A percentile compares a stretch with the other conserved stretches of the same genome.
These are phyloP conservation scores for Nothophaeocryptopus gaeumannii DNA, from an alignment of 2,329 filamentous ascomycete species.

Conservation along the genomic window DNA sequence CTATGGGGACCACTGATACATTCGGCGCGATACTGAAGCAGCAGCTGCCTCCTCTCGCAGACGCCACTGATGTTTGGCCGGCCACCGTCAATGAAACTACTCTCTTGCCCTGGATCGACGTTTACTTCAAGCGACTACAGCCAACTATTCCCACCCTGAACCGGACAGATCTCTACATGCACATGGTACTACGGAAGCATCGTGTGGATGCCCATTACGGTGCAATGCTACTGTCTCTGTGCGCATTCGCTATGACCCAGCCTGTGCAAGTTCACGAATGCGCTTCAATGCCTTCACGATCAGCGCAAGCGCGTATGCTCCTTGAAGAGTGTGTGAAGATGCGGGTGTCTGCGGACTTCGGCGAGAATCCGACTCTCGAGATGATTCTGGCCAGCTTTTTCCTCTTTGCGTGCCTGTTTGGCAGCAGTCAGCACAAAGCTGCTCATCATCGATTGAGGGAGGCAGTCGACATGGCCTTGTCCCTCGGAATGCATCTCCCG, in stretches of 20 bases:
- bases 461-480: conserved; percentile 40
- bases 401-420: conserved; percentile 33
- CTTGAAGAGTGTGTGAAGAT: conserved; percentile 46
- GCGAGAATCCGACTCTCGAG: conserved; percentile 30
- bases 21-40: conserved; percentile 30
- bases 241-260: conserved; percentile 45
- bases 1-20: conserved; percentile 33
- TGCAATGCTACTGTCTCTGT: conserved; percentile 43
- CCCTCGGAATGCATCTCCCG: conserved; percentile 41
- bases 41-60: conserved; percentile 32
- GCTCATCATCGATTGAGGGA: conserved; percentile 30
- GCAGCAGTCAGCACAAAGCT: conserved; percentile 28
- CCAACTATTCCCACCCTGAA: conserved; percentile 44
- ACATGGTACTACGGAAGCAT: conserved; percentile 44
- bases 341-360: conserved; percentile 42
- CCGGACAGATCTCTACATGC: conserved; percentile 41
- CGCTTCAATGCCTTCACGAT: conserved; percentile 26
- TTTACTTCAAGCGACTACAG: conserved; percentile 46
- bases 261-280: conserved; percentile 45
- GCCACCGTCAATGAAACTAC: conserved; percentile 40
- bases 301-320: conserved; percentile 41
- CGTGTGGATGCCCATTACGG: conserved; percentile 44
- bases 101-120: conserved; percentile 39
- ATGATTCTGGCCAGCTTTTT: conserved; percentile 34
- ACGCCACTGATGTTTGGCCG: conserved; percentile 37